Evolutionary conservation across 352 stramenopile species (phyloP), one percentile per base, ranked within the genome.

Genomic region (Phytophthora meadii): DNA sequence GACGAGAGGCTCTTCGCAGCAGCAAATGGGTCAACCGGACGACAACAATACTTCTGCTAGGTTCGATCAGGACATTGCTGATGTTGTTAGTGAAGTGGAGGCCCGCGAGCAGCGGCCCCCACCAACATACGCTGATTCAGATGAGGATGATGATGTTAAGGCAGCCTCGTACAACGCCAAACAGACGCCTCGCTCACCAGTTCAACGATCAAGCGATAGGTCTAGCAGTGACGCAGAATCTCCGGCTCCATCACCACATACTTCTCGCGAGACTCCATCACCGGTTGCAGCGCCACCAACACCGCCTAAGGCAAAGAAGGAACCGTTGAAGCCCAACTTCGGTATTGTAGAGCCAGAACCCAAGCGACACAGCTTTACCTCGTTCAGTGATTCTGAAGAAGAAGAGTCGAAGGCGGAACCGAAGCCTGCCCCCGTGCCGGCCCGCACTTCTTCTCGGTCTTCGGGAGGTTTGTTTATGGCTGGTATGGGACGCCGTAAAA

Each of bases 321-420:
- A 63, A 32, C 53, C 51, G 11, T 54, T 92, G 14, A 87, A 66
- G 10, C 87, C 87, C 14, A 93, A 92, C 63, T 94, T 92, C 32
- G 77, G 71, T 14, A 82, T 94, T 32, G 87, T 93, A 11, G 79
- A 87, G 40, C 75, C 63, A 39, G 65, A 55, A 63, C 85, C 80
- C 17, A 92, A 89, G 47, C 79, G 80, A 27, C 76, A 79, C 50
- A 96, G 88, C 55, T 96, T 96, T 41, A 93, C 80, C 19, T 96
- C 88, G 25, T 96, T 96, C 65, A 87, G 84, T 46, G 84, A 93
- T 42, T 94, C 86, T 22, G 88, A 96, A 52, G 84, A 93, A 61
- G 84, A 94, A 56, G 86, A 93, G 54, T 78, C 81, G 1, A 94
- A 94, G 64, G 70, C 73, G 4, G 82, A 93, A 46, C 84, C 77